Evolutionary conservation across 2,329 filamentous ascomycete species (phyloP), one percentile per base, ranked within the genome.

Genomic region (Curvularia eragrostidis): DNA sequence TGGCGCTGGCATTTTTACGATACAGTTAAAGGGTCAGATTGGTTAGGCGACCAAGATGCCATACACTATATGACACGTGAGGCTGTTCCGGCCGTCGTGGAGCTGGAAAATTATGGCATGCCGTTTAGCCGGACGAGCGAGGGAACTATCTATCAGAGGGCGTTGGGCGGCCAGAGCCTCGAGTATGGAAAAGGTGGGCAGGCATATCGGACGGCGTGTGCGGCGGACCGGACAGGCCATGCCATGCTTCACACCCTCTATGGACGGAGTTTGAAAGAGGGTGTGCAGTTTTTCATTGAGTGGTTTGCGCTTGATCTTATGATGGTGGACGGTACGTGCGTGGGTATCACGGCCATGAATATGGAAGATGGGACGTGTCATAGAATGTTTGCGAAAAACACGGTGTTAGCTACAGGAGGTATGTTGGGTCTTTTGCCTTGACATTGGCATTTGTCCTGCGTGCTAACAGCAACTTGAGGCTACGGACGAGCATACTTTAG

Each of bases 1-100:
- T 86, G 82, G 82, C 78, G 83, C 56, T 85, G 83, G 83, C 84
- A 86, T 69, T 84, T 85, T 81, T 86, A 85, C 71, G 83, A 85
- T 66, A 85, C 83, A 0, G 82, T 85, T 34, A 85, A 85, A 73
- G 84, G 84, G 13, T 82, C 79, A 8, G 84, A 86, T 70, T 86
- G 84, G 84, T 78, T 85, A 3, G 84, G 84, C 46, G 84, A 86
- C 66, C 84, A 86, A 73, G 82, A 85, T 65, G 83, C 84, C 24
- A 85, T 86, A 55, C 83, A 85, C 68, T 85, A 85, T 71, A 85
- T 86, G 84, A 84, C 82, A 7, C 77, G 81, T 54, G 83, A 84
- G 74, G 83, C 84, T 7, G 79, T 83, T 7, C 78, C 79, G 50
- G 81, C 82, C 10, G 80, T 86, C 34, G 82, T 83, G 62, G 84